Conservation (phyloP, 106 monocot genomes). For the Phalaenopsis equestris region DNA sequence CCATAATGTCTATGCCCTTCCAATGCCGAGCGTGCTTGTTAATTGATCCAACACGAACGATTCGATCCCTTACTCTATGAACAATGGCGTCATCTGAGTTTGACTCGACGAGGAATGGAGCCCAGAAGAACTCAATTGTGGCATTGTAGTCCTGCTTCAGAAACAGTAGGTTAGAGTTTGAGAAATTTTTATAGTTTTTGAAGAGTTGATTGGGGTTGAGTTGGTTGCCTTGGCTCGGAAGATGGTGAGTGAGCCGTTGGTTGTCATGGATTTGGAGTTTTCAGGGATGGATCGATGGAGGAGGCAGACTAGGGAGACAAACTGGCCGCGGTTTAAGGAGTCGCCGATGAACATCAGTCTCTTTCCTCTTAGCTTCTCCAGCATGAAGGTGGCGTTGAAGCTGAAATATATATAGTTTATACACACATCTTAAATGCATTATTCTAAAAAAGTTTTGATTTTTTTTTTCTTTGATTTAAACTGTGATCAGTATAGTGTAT, state of each 20-base stretch:
- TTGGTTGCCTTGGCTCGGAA: slow-evolving; percentile 52
- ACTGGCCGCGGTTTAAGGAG: slow-evolving; percentile 81
- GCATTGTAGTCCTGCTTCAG: slow-evolving; percentile 43
- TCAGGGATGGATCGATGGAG: slow-evolving; percentile 48
- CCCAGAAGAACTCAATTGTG: slow-evolving; percentile 56
- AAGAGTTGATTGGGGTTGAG: background rate
- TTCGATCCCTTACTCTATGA: slow-evolving; percentile 33
- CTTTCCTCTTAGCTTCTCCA: slow-evolving; percentile 57
- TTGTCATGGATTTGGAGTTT: slow-evolving; percentile 43
- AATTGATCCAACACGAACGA: slow-evolving; percentile 25
- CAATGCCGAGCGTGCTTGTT: slow-evolving; percentile 49
- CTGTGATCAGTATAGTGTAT: too few relatives aligned
- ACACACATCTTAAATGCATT: background rate
- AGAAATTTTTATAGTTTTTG: background rate
- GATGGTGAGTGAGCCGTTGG: slow-evolving; percentile 29
- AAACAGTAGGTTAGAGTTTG: background rate
- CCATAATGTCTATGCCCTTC: slow-evolving; percentile 41
- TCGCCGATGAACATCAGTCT: slow-evolving; percentile 54
- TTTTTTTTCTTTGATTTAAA: too few relatives aligned
- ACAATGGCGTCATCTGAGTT: slow-evolving; percentile 49
- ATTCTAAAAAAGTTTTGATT: too few relatives aligned
- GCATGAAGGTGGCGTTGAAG: slow-evolving; percentile 54
- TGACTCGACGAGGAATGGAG: slow-evolving; percentile 52
- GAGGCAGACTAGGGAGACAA: slow-evolving; percentile 75
- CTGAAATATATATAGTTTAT: slow-evolving; percentile 10